These are phyloP conservation scores for Phytophthora cryptogea DNA, from an alignment of 352 stramenopile species.

Conservation along the genomic window DNA sequence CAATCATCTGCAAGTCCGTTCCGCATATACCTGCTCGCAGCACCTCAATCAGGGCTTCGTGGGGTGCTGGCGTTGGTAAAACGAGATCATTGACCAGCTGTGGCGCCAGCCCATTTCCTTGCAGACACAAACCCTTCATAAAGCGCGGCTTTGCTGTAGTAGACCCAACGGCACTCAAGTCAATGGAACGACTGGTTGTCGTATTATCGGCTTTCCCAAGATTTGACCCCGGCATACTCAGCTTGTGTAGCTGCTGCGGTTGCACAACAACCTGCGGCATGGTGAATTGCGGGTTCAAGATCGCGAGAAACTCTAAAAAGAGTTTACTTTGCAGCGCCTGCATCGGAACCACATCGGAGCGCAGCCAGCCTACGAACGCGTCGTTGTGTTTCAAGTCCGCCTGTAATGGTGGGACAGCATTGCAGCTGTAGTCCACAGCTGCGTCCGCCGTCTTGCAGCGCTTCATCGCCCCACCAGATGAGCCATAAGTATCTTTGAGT, in stretches of 20 bases:
- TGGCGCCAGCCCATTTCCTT: conserved; percentile 31
- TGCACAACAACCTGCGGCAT: conserved; percentile 44
- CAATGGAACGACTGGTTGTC: conserved; percentile 25
- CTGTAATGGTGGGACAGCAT: neutral
- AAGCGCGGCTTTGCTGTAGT: conserved; percentile 16
- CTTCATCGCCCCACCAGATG: conserved; percentile 14
- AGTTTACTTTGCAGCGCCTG: conserved; percentile 39
- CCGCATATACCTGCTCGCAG: conserved; percentile 71
- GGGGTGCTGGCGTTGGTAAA: conserved; percentile 36
- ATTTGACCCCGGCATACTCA: conserved; percentile 24
- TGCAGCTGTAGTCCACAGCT: conserved; percentile 1
- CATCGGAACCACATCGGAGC: conserved; percentile 53
- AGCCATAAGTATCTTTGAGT: conserved; percentile 28
- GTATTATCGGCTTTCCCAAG: conserved; percentile 21
- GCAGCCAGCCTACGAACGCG: conserved; percentile 49
- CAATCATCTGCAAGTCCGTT: conserved; percentile 77
- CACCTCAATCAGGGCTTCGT: conserved; percentile 66
- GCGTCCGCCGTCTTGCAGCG: conserved; percentile 27
- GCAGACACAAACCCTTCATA: conserved; percentile 63
- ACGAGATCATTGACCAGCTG: conserved; percentile 41
- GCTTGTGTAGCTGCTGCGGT: conserved; percentile 35
- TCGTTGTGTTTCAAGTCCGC: conserved; percentile 28
- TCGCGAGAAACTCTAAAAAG: conserved; percentile 43
- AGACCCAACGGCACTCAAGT: conserved; percentile 18
- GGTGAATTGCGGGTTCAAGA: conserved; percentile 46